Evolutionary conservation across 148 eudicot genomes (phyloP).

Genomic region (Spergularia marina): DNA sequence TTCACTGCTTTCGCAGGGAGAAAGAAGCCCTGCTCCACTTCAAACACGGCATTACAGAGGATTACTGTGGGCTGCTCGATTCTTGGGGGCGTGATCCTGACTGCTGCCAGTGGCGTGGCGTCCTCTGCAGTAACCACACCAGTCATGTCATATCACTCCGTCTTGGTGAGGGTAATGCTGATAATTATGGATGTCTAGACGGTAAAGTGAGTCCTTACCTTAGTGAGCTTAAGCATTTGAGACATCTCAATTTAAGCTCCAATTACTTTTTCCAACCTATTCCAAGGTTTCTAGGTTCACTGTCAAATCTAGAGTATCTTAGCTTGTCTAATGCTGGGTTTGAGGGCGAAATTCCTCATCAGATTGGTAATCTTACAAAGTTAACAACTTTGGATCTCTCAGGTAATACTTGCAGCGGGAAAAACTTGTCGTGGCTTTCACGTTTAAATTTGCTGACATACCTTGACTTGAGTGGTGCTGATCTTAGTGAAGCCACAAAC

Average conservation of each 20-base stretch:
- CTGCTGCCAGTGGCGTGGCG: conserved; percentile 22
- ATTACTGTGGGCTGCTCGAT: conserved; percentile 9
- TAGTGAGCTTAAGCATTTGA: conserved; percentile 17
- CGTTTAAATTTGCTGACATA: conserved; percentile 9
- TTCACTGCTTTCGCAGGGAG: background rate
- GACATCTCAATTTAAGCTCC: conserved; percentile 1
- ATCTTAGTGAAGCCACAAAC: background rate
- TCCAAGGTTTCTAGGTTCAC: conserved; percentile 20
- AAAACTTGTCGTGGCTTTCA: conserved; percentile 15
- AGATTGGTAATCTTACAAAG: conserved; percentile 19
- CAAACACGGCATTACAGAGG: background rate
- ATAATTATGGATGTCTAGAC: conserved; percentile 1
- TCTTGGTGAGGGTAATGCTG: background rate
- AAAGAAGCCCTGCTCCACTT: conserved; percentile 18
- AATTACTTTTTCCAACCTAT: background rate
- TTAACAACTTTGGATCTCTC: conserved; percentile 12
- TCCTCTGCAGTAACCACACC: conserved; percentile 14
- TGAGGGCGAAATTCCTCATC: conserved; percentile 8
- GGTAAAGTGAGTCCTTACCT: conserved; percentile 15
- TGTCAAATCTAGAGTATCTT: background rate
- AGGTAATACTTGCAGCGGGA: background rate
- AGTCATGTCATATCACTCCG: conserved; percentile 5
- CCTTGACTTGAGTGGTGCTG: conserved; percentile 9
- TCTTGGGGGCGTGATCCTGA: conserved; percentile 1
- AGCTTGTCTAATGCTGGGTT: background rate